Evolutionary conservation across 495 filamentous ascomycete species (phyloP), one percentile per base, ranked within the genome.

Genomic region (Cenococcum geophilum): DNA sequence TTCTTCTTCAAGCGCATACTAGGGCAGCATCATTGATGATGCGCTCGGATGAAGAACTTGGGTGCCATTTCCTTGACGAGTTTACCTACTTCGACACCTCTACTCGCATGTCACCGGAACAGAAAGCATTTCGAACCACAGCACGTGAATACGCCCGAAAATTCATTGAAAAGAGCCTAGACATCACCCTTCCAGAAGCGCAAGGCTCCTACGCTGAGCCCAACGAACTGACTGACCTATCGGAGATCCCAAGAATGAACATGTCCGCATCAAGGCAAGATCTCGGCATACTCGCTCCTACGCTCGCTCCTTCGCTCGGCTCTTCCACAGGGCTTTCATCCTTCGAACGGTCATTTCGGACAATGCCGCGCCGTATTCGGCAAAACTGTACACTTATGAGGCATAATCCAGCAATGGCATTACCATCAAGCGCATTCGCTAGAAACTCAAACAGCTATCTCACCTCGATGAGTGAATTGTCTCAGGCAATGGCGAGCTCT

Each of bases 261-360:
- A 59, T 58, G 47, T 45, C 27, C 6, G 27, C 40, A 45, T 16
- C 18, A 2, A 1, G 18, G 18, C 40, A 10, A 12, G 34, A 53
- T 10, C 22, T 63, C 10, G 35, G 35, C 25, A 32, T 6, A 32
- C 27, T 32, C 27, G n/a, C n/a, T n/a, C 60, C 60, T 3, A 32
- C 54, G 4, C 32, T 63, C 12, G 61, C 35, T 1, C 32, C 43
- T 6, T 63, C 61, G 14, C n/a, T 53, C 1, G 48, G 58, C 22
- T 63, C 61, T 18, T 63, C 61, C 9, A 52, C 47, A 10, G 61
- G 58, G 4, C 55, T 58, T 42, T 58, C 55, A 10, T 49, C 61
- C 8, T 58, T 58, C 42, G 40, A 45, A 16, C 40, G 11, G 18
- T 45, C 40, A 16, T 16, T 45, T 18, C 55, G 48, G 14, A 45